Base-by-base conservation (phyloP, 352 stramenopile genomes). In the Globisporangium lucens region DNA sequence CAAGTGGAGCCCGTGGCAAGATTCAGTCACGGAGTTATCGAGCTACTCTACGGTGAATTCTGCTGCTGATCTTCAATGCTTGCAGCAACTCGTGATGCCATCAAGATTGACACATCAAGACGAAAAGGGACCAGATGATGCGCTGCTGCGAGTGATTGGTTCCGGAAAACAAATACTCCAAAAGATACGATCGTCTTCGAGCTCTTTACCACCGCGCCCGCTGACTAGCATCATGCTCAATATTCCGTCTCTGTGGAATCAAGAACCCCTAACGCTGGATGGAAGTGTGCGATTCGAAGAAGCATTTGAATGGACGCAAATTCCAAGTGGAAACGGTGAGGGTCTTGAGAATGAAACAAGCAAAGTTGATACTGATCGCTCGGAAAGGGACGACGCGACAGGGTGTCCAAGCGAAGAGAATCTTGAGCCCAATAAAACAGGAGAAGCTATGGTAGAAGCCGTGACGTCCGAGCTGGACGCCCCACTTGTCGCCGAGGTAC, bases 181-280 rank as follows among this genome's bases (percentile, higher is more conserved):
- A 41, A 38, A 6, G 13, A 51, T 43, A 2, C 22, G 20, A 3
- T 49, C 49, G 7, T 47, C 58, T 2, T 41, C 29, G 13, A 59
- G 10, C 8, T 47, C 30, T 10, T 6, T 61, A 41, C 46, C 47
- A 8, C 47, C 66, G 30, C 53, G 59, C 3, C 20, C 59, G 30
- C 30, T 67, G 38, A 80, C 67, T 58, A 76, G 60, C 24, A 73
- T 75, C 52, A 63, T 75, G 15, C 70, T 82, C 56, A 72, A 78
- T 41, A 68, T 71, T 17, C 69, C 74, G 20, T 66, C 35, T 9
- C 41, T 85, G 10, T 85, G 77, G 77, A 75, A 70, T 22, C 57
- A 69, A 13, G 27, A 49, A 12, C 15, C 47, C n/a, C 33, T 67
- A 12, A 12, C 29, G 9, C 41, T 56, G 29, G 56, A 22, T 29